These are phyloP conservation scores for Albifimbria verrucaria DNA, from an alignment of 2,329 filamentous ascomycete species.

Conservation along the genomic window DNA sequence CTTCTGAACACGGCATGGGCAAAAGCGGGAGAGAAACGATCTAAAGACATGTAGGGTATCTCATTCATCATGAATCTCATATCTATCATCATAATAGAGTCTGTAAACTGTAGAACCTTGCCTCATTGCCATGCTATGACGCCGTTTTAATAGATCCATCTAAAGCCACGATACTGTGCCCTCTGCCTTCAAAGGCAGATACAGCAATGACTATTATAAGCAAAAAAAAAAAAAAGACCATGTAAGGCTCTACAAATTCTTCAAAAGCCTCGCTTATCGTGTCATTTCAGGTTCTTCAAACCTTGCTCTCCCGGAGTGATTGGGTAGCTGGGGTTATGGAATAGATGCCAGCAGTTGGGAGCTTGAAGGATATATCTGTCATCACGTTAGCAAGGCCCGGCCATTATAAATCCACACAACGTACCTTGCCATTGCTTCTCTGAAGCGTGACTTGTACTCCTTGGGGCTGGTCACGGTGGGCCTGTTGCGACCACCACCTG, in stretches of 20 bases:
- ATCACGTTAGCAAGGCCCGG: conserved; percentile 5
- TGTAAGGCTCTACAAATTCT: no score
- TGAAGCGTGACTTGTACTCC: conserved; percentile 94
- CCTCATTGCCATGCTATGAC: neutral
- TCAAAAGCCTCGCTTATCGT: neutral
- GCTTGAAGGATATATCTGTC: conserved; percentile 67
- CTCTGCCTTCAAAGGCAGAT: no score
- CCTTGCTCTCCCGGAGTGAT: conserved; percentile 32
- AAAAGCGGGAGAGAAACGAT: neutral
- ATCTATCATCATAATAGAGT: neutral
- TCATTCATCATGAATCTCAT: neutral
- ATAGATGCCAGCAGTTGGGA: conserved; percentile 74
- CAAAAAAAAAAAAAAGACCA: no score
- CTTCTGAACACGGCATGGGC: no score
- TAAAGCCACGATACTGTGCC: no score
- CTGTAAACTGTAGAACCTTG: neutral
- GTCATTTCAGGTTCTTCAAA: conserved; percentile 35
- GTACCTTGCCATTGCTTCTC: conserved; percentile 93
- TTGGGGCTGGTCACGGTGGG: conserved; percentile 96
- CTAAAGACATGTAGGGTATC: neutral
- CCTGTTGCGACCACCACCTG: conserved; percentile 70
- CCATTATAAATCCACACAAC: conserved; percentile 26
- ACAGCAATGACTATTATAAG: no score
- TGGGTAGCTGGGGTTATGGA: conserved; percentile 41
- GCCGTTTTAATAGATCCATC: no score